Evolutionary conservation across 768 basidiomycete genomes (phyloP).

Genomic region (Russula sp.): DNA sequence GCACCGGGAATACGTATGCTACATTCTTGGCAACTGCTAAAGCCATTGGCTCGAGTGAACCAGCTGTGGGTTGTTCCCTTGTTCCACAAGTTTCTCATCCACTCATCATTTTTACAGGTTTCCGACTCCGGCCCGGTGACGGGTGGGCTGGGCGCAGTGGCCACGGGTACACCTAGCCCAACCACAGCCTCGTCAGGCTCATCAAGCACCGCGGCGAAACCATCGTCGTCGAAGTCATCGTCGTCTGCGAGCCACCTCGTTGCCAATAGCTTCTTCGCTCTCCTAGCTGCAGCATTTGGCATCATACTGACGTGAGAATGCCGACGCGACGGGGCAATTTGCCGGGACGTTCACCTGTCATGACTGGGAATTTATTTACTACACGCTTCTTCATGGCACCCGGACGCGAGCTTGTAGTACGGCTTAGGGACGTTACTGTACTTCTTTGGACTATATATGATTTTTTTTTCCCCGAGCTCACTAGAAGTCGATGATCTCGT

Average conservation of each 20-base stretch:
- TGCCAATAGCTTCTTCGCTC: constrained; percentile 6
- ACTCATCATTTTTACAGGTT: constrained; percentile 26
- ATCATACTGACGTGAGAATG: constrained; percentile 1
- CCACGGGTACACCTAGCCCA: constrained; percentile 11
- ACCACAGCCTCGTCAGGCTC: background rate
- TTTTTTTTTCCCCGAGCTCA: background rate
- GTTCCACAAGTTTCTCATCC: too few relatives aligned
- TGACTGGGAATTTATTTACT: too few relatives aligned
- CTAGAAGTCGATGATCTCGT: background rate
- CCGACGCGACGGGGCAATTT: background rate
- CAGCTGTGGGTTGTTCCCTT: constrained; percentile 27
- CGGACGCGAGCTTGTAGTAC: background rate
- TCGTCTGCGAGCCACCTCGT: background rate
- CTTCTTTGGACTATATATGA: background rate
- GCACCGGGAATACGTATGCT: constrained; percentile 37
- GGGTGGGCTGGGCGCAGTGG: constrained; percentile 31
- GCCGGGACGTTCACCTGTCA: background rate
- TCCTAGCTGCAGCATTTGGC: background rate
- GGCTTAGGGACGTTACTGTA: background rate
- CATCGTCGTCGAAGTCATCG: background rate
- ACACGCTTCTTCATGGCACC: background rate
- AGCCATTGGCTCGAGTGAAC: constrained; percentile 31
- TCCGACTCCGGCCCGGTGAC: constrained; percentile 33
- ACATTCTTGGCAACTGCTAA: constrained; percentile 36
- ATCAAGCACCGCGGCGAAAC: background rate